These are phyloP conservation scores for Dittrichia graveolens DNA, from an alignment of 129 eudicot genomes.

Conservation along the genomic window DNA sequence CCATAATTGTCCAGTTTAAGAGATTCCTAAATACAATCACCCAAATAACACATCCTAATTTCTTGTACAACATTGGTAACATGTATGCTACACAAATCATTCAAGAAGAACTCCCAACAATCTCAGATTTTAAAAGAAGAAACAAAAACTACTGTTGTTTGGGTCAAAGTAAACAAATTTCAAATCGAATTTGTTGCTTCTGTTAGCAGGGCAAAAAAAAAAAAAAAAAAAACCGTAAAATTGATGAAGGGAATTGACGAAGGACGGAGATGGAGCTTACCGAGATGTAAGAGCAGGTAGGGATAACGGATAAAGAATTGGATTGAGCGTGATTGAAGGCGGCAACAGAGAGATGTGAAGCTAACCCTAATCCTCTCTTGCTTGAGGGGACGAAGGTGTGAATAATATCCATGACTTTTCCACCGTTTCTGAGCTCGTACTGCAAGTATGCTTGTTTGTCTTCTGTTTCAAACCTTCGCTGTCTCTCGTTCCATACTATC, in stretches of 20 bases:
- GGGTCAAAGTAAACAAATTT: not conserved
- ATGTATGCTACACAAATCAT: not conserved
- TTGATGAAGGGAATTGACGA: not conserved
- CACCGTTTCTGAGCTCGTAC: conserved; percentile 48
- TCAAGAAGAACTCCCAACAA: not conserved
- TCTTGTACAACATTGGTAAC: not conserved
- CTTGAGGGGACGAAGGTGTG: conserved; percentile 79
- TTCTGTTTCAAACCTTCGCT: conserved; percentile 62
- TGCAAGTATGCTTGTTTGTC: conserved; percentile 71
- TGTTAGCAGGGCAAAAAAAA: not conserved
- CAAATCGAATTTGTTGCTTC: not conserved
- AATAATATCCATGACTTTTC: conserved; percentile 65
- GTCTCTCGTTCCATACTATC: conserved; percentile 67
- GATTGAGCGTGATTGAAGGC: conserved; percentile 76
- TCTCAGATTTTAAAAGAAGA: not conserved
- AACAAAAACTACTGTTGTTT: not conserved
- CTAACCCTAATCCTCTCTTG: conserved; percentile 84
- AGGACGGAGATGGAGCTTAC: conserved; percentile 39
- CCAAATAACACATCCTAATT: not conserved
- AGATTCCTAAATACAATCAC: not conserved
- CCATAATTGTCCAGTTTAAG: not conserved
- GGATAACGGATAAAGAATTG: conserved; percentile 56
- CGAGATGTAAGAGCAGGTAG: conserved; percentile 86
- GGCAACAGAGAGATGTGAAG: conserved; percentile 71
- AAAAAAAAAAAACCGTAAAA: conserved; percentile 16